Conservation (phyloP, 2,329 filamentous ascomycete genomes). For the Ophiostoma pallidulum region DNA sequence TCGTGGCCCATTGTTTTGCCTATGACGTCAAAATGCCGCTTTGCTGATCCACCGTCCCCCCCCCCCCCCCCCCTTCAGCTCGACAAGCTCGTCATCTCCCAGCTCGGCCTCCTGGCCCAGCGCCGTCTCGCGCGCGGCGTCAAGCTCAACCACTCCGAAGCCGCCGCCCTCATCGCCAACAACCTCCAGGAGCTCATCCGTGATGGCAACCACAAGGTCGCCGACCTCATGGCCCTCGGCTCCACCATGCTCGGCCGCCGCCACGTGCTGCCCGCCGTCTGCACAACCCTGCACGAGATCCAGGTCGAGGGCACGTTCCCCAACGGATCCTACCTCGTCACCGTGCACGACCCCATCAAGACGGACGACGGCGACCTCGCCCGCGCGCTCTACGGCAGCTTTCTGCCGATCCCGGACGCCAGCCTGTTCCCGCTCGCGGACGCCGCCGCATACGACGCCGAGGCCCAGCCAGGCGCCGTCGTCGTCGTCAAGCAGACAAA, state of each 20-base stretch:
- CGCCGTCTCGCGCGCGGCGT: constrained; percentile 78
- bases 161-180: constrained; percentile 72
- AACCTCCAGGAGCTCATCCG: constrained; percentile 94
- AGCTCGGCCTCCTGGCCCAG: constrained; percentile 81
- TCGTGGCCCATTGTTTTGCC: not conserved
- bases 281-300: constrained; percentile 68
- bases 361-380: constrained; percentile 77
- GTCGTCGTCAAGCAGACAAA: constrained; percentile 41
- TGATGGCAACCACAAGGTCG: constrained; percentile 86
- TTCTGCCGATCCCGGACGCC: constrained; percentile 66
- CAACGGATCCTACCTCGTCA: constrained; percentile 85
- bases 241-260: constrained; percentile 87
- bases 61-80: constrained; percentile 45
- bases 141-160: constrained; percentile 82
- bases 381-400: constrained; percentile 84
- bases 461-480: constrained; percentile 70
- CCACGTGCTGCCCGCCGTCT: constrained; percentile 78
- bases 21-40: too few species aligned
- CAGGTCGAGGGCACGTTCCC: constrained; percentile 93
- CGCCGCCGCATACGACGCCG: constrained; percentile 54
- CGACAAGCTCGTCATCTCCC: constrained; percentile 90
- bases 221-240: constrained; percentile 87
- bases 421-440: constrained; percentile 59
- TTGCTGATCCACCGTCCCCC: too few species aligned
- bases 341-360: constrained; percentile 81